Evolutionary conservation across 139 green algal genomes (phyloP).

Genomic region (Tetratostichococcus sp.): DNA sequence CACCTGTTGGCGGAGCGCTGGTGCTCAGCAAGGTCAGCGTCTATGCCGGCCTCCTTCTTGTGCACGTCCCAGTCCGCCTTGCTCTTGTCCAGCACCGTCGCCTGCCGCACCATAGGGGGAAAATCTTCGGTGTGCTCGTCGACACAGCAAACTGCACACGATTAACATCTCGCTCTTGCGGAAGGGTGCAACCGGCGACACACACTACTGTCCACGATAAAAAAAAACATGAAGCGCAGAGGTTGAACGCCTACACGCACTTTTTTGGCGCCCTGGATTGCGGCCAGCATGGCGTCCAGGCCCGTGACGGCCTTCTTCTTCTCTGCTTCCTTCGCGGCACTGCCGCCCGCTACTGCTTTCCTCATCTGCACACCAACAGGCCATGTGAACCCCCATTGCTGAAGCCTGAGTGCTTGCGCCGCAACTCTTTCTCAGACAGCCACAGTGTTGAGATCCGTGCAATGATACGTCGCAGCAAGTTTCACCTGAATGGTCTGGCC

Average conservation of each 20-base stretch:
- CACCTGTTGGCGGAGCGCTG: neutral
- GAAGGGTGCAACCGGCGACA: too few relatives aligned
- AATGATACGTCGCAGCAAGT: too few relatives aligned
- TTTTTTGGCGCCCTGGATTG: constrained; percentile 62
- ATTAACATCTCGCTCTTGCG: too few relatives aligned
- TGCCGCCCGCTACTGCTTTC: constrained; percentile 6
- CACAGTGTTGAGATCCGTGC: too few relatives aligned
- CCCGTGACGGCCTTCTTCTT: constrained; percentile 7
- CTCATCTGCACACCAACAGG: neutral
- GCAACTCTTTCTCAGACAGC: too few relatives aligned
- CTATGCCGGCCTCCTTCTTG: constrained; percentile 45
- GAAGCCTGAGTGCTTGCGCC: too few relatives aligned
- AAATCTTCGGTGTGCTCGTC: too few relatives aligned
- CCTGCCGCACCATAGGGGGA: constrained; percentile 45
- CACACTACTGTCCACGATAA: too few relatives aligned
- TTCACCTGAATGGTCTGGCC: constrained; percentile 72
- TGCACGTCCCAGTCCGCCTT: constrained; percentile 77
- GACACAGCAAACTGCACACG: too few relatives aligned
- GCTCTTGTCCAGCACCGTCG: constrained; percentile 86
- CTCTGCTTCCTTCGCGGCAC: neutral
- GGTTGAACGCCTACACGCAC: constrained; percentile 16
- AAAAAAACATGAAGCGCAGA: too few relatives aligned
- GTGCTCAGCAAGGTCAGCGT: neutral
- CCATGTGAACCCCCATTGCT: neutral
- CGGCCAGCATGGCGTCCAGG: constrained; percentile 53